These are phyloP conservation scores for Vigna trinervia DNA, from an alignment of 306 rosid species.

Conservation along the genomic window DNA sequence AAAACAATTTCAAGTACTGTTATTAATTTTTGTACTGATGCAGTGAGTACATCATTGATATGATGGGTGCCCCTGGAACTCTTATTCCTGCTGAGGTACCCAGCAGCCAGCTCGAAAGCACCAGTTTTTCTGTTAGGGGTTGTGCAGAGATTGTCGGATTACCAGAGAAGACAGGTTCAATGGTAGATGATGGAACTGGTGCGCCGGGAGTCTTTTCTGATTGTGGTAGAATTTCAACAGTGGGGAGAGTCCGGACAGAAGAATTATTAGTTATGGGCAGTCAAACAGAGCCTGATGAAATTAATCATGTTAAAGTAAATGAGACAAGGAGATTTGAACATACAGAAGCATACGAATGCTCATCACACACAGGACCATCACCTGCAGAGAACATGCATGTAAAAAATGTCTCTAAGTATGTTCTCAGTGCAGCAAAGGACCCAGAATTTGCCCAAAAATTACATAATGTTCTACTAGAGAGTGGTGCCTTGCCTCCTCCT, in stretches of 20 bases:
- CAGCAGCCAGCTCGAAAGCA: constrained; percentile 76
- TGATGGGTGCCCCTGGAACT: constrained; percentile 99
- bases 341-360: constrained; percentile 56
- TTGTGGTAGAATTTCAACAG: constrained; percentile 47
- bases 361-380: constrained; percentile 57
- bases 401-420: constrained; percentile 85
- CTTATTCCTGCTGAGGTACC: constrained; percentile 96
- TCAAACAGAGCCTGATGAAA: constrained; percentile 54
- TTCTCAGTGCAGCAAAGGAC: constrained; percentile 85
- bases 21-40: constrained; percentile 54
- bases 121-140: constrained; percentile 69
- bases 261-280: constrained; percentile 53
- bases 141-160: constrained; percentile 60
- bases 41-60: constrained; percentile 97
- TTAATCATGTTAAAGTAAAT: constrained; percentile 48
- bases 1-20: constrained; percentile 38
- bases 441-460: constrained; percentile 90
- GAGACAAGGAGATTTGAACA: constrained; percentile 53
- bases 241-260: constrained; percentile 56
- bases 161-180: constrained; percentile 50
- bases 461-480: constrained; percentile 85
- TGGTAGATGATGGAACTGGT: constrained; percentile 55
- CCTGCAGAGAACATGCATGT: constrained; percentile 82
- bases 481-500: constrained; percentile 92
- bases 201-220: constrained; percentile 49